These are phyloP conservation scores for Dothiorella sarmentorum DNA, from an alignment of 2,329 filamentous ascomycete genomes.

Conservation along the genomic window DNA sequence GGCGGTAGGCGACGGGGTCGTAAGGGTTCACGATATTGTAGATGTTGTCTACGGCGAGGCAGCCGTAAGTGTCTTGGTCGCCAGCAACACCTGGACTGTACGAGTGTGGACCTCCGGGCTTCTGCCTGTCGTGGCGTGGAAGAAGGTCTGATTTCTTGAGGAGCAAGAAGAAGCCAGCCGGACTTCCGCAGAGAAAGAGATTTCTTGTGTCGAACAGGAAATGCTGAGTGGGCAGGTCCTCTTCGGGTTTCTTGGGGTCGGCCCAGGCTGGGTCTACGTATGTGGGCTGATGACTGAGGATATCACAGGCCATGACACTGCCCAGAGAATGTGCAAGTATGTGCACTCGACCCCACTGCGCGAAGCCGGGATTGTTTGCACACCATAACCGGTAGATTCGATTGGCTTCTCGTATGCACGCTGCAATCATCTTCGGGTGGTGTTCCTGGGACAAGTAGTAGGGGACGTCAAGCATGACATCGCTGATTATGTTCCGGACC, in stretches of 20 bases:
- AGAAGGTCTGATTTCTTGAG: conserved; percentile 70
- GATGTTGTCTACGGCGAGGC: conserved; percentile 89
- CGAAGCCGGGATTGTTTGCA: conserved; percentile 83
- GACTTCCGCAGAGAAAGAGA: conserved; percentile 85
- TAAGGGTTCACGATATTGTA: conserved; percentile 85
- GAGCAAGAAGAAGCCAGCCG: conserved; percentile 87
- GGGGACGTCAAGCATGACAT: conserved; percentile 97
- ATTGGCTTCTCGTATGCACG: conserved; percentile 86
- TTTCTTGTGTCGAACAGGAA: conserved; percentile 93
- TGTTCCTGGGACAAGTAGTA: conserved; percentile 92
- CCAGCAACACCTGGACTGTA: conserved; percentile 61
- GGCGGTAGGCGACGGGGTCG: conserved; percentile 81
- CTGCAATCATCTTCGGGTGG: conserved; percentile 89
- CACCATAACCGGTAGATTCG: conserved; percentile 96
- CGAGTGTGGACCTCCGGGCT: conserved; percentile 66
- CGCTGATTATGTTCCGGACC: conserved; percentile 86
- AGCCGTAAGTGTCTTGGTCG: conserved; percentile 78
- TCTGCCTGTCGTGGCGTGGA: conserved; percentile 71
- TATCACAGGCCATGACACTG: conserved; percentile 89
- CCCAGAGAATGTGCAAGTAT: conserved; percentile 91
- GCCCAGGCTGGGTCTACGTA: conserved; percentile 49
- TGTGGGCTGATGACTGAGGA: conserved; percentile 86
- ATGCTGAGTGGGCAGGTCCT: conserved; percentile 48
- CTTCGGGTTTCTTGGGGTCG: conserved; percentile 35
- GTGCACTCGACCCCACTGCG: conserved; percentile 77